Evolutionary conservation across 2,329 filamentous ascomycete genomes (phyloP).

Genomic region (Alternaria brassicae): DNA sequence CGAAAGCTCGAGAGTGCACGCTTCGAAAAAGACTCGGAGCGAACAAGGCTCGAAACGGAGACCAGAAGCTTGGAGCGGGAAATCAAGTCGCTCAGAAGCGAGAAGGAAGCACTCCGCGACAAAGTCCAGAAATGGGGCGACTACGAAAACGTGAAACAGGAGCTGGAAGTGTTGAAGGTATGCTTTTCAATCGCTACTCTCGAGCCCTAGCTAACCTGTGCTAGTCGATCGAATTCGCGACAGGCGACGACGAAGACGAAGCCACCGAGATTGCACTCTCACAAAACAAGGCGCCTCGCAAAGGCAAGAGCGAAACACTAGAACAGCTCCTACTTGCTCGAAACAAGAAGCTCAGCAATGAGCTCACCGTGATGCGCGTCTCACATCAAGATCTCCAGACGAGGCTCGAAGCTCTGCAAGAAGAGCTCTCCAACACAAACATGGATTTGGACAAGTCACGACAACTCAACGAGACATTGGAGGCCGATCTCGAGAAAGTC

Average conservation of each 20-base stretch:
- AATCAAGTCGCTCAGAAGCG: constrained; percentile 74
- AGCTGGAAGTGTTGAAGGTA: constrained; percentile 89
- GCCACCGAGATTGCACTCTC: constrained; percentile 43
- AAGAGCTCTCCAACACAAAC: constrained; percentile 82
- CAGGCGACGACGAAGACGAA: constrained; percentile 73
- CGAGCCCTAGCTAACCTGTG: constrained; percentile 16
- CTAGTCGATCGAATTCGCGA: constrained; percentile 91
- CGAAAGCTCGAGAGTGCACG: constrained; percentile 84
- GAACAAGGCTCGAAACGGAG: constrained; percentile 76
- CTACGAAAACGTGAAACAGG: constrained; percentile 95
- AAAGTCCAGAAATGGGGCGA: constrained; percentile 91
- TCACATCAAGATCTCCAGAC: constrained; percentile 91
- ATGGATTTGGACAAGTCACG: constrained; percentile 85
- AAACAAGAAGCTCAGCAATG: constrained; percentile 96
- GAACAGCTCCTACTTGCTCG: constrained; percentile 90
- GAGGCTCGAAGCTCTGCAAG: constrained; percentile 79
- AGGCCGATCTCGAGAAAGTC: constrained; percentile 87
- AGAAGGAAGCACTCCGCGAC: constrained; percentile 78
- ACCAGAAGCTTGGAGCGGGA: constrained; percentile 82
- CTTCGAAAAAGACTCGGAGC: constrained; percentile 83
- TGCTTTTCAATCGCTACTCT: neutral
- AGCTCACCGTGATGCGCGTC: constrained; percentile 89
- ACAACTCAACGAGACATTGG: constrained; percentile 84
- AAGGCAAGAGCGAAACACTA: constrained; percentile 76
- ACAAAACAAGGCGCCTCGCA: constrained; percentile 60